Base-by-base conservation (phyloP, 1,284 basidiomycete species). In the Jaminaea rosea region DNA sequence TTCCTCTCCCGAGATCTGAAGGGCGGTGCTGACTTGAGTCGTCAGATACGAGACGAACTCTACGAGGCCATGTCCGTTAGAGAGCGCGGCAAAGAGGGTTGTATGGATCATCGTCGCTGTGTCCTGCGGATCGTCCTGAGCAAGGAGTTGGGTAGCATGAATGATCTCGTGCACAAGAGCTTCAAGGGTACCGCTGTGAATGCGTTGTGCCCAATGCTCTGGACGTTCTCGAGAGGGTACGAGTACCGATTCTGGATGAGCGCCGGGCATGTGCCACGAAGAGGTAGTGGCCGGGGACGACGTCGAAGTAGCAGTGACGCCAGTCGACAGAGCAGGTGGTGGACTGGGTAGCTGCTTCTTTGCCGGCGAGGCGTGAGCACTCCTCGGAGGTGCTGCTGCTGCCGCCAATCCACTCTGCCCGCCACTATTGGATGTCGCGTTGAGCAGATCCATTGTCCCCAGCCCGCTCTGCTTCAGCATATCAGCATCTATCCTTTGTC, bases 111-210 rank as follows among this genome's bases (percentile, higher is more conserved):
- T 17, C 3, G 17, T 17, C 13, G 39, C 19, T 23, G 19, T 11
- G 24, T 42, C 39, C 15, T n/a, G 24, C 3, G 39, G 39, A 11
- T 42, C 39, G 24, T 42, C 39, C 7, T 42, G 19, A 24, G 4
- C 4, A 15, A 24, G 13, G 9, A 57, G 26, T 39, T 73, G 71
- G 4, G 67, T 67, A 0, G 56, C 66, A 37, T 59, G 61, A 26
- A 73, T 68, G 27, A 65, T 55, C 49, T 73, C 71, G 55, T 73
- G 61, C 11, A 65, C 69, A 26, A 73, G 47, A 1, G 67, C 65
- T 2, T 59, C 46, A 24, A 58, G 19, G 11, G 55, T 60, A n/a
- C 67, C 69, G 17, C 56, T 46, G 8, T 55, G 50, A 26, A 73
- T 60, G 17, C 66, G 62, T 26, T 60, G 58, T 1, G 50, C 47